These are phyloP conservation scores for Fusarium beomiforme DNA, from an alignment of 2,329 filamentous ascomycete species.

Conservation along the genomic window DNA sequence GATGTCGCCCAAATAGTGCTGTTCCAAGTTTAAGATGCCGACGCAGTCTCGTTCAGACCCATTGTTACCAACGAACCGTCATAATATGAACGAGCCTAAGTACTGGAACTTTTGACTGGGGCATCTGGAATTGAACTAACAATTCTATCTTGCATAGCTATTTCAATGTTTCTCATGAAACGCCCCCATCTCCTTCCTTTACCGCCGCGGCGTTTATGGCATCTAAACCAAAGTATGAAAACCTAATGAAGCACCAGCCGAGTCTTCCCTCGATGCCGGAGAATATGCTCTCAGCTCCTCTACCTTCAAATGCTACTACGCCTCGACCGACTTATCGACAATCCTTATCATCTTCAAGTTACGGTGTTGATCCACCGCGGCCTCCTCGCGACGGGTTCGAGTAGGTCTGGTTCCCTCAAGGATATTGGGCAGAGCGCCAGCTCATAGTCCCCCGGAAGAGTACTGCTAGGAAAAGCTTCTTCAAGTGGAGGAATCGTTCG, in stretches of 20 bases:
- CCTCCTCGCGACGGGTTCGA: constrained; percentile 64
- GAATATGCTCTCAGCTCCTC: constrained; percentile 6
- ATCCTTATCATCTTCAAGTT: constrained; percentile 27
- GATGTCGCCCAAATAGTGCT: neutral
- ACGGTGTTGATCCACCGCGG: constrained; percentile 62
- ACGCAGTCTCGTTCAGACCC: constrained; percentile 24
- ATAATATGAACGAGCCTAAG: constrained; percentile 38
- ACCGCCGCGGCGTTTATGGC: constrained; percentile 3
- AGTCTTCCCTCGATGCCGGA: constrained; percentile 27
- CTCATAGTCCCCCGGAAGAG: constrained; percentile 43
- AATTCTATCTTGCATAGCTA: too few relatives aligned
- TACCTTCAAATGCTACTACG: neutral
- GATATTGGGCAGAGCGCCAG: constrained; percentile 71
- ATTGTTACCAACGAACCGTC: neutral
- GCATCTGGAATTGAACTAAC: too few relatives aligned
- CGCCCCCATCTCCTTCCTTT: constrained; percentile 27
- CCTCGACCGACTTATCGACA: neutral
- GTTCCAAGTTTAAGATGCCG: constrained; percentile 31
- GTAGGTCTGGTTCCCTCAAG: constrained; percentile 72
- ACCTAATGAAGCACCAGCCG: constrained; percentile 28
- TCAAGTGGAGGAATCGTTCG: constrained; percentile 55
- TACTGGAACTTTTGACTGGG: too few relatives aligned
- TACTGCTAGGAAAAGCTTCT: constrained; percentile 49
- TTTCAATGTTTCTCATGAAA: constrained; percentile 44
- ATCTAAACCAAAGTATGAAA: constrained; percentile 12